A percentile compares a stretch with the other conserved stretches of the same genome.
phyloP scores from a whole-genome alignment of 2,329 filamentous ascomycete genomes.

The Hypoxylon sp. region DNA sequence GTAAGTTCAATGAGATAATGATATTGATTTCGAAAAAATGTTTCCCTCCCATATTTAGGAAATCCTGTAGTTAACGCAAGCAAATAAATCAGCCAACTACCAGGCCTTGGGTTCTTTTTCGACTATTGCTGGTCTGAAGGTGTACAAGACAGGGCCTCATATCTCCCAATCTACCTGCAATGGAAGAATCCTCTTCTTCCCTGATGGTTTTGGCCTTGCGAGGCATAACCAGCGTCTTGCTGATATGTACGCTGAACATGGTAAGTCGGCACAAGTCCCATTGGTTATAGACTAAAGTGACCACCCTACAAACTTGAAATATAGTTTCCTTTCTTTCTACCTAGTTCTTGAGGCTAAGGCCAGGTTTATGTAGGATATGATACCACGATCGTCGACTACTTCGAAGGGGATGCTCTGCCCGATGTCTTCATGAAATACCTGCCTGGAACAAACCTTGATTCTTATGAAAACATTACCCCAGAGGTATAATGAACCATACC shows the following conservation, averaged over 20 bases:
- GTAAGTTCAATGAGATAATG: conserved; percentile 1
- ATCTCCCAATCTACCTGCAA: not conserved
- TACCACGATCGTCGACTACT: conserved; percentile 24
- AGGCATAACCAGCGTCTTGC: conserved; percentile 32
- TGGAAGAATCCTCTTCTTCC: conserved; percentile 18
- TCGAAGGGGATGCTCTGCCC: conserved; percentile 30
- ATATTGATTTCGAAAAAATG: not conserved
- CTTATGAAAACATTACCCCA: conserved; percentile 17
- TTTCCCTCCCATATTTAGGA: not conserved
- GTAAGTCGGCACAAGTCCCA: not conserved
- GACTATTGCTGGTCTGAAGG: conserved; percentile 14
- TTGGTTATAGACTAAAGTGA: not conserved
- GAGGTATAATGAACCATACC: not conserved
- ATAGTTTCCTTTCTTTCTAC: not conserved
- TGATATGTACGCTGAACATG: conserved; percentile 25
- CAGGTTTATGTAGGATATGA: conserved; percentile 14
- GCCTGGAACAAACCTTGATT: conserved; percentile 24
- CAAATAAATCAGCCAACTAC: conserved; percentile 6
- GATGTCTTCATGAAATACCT: conserved; percentile 30
- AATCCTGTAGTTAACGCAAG: not conserved
- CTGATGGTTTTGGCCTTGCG: conserved; percentile 30
- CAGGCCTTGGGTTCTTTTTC: conserved; percentile 14
- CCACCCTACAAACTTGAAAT: not conserved
- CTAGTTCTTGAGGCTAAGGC: not conserved
- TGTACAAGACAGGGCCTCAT: conserved; percentile 22